phyloP scores from a whole-genome alignment of 305 asterid species.

The Fraxinus angustifolia region DNA sequence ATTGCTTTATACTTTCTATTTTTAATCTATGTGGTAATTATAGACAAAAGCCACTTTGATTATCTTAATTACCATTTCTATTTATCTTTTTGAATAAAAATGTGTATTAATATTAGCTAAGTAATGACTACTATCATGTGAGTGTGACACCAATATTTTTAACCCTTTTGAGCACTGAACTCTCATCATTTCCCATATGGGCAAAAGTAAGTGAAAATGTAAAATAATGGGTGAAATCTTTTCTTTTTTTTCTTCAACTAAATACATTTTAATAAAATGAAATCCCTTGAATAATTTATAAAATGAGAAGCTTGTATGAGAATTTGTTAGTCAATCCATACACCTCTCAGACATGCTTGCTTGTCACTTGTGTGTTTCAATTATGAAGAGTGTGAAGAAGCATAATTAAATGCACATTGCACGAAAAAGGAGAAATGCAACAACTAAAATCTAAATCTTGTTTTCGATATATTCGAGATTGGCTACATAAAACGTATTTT shows the following conservation, averaged over 20 bases:
- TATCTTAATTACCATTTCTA: neutral
- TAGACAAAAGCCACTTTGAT: constrained; percentile 8
- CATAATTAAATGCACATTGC: neutral
- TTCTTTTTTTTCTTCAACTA: neutral
- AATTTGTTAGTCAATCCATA: neutral
- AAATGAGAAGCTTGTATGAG: neutral
- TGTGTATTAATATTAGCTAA: neutral
- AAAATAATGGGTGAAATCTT: neutral
- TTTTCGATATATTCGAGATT: neutral
- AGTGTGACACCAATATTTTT: neutral
- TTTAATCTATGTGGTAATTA: constrained; percentile 36
- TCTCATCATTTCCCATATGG: neutral
- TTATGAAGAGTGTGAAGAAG: neutral
- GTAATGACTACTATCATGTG: neutral
- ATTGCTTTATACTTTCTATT: constrained; percentile 18
- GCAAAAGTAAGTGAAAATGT: neutral
- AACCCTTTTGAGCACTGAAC: neutral
- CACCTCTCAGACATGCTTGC: neutral
- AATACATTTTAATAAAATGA: neutral
- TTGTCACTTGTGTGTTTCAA: neutral
- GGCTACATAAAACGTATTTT: neutral
- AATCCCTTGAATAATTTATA: neutral
- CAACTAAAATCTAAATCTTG: neutral
- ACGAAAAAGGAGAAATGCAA: neutral
- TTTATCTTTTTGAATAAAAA: constrained; percentile 2